Evolutionary conservation across 192 early-diverging fungal species (phyloP), one percentile per base, ranked within the genome.

Genomic region (Borealophlyctis nickersoniae): DNA sequence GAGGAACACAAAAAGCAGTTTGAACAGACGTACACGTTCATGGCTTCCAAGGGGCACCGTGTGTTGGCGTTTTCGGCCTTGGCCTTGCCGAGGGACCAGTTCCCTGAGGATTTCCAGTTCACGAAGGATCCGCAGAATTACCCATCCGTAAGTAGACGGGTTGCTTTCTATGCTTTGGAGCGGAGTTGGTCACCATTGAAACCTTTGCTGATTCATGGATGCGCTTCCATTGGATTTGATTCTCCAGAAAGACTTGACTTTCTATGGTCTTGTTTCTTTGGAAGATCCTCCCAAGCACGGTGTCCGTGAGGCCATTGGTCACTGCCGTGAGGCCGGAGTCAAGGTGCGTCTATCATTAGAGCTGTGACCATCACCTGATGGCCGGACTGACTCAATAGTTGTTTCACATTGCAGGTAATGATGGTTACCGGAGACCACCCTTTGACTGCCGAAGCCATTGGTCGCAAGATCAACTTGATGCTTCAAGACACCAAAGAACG

Each of bases 341-440:
- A 89, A 91, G 71, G 39, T 45, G 19, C 19, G 9, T 19, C n/a
- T n/a, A n/a, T n/a, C n/a, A n/a, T n/a, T n/a, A n/a, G n/a, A n/a
- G n/a, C n/a, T n/a, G n/a, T n/a, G n/a, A n/a, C n/a, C n/a, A n/a
- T n/a, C n/a, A n/a, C n/a, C n/a, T n/a, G n/a, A n/a, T n/a, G n/a
- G n/a, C n/a, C n/a, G n/a, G n/a, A n/a, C n/a, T n/a, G n/a, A n/a
- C n/a, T n/a, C n/a, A n/a, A n/a, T n/a, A n/a, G n/a, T n/a, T n/a
- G n/a, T n/a, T n/a, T n/a, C n/a, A n/a, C n/a, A n/a, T 19, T 19
- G 9, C 19, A 45, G 39, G 93, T 98, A 36, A 91, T 98, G 82
- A 96, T 98, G 93, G 92, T 98, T n/a, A 98, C 96, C 34, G 95
- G 93, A 74, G 95, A 98, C 73, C 91, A 94, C 70, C 91, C 92